Percentiles rank a stretch among this genome's conserved stretches.
Evolutionary conservation across 345 rosid genomes (phyloP).

Genomic region (Dimocarpus longan): DNA sequence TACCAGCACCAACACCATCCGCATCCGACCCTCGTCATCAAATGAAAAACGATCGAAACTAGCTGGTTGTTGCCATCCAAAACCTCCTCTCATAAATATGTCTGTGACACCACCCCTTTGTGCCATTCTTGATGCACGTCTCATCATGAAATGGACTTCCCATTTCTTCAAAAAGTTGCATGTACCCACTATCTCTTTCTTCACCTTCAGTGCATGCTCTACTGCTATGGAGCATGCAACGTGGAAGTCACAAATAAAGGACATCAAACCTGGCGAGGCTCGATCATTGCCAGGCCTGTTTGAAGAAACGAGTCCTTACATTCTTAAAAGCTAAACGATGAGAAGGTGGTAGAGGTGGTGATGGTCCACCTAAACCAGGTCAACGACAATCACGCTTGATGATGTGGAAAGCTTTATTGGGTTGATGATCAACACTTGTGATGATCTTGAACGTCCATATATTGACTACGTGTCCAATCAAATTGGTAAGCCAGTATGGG

Average conservation of each 20-base stretch:
- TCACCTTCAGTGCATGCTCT: conserved; percentile 37
- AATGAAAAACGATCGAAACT: not conserved
- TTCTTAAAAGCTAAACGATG: conserved; percentile 20
- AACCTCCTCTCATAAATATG: not conserved
- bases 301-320: conserved; percentile 26
- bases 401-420: not conserved
- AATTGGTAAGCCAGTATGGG: not conserved
- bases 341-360: conserved; percentile 2
- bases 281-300: conserved; percentile 24
- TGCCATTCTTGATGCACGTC: not conserved
- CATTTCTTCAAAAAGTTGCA: conserved; percentile 15
- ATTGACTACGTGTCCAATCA: not conserved
- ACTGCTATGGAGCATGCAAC: conserved; percentile 35
- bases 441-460: not conserved
- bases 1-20: conserved; percentile 12
- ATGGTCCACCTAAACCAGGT: not conserved
- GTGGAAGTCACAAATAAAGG: conserved; percentile 21
- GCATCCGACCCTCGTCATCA: not conserved
- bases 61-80: not conserved
- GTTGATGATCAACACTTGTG: not conserved
- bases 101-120: not conserved
- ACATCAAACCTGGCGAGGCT: conserved; percentile 13
- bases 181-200: conserved; percentile 26
- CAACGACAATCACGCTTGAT: not conserved
- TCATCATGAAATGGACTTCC: conserved; percentile 20